Evolutionary conservation across 73 alveolate genomes (phyloP), one percentile per base, ranked within the genome.

Genomic region (Blepharisma japonicum): DNA sequence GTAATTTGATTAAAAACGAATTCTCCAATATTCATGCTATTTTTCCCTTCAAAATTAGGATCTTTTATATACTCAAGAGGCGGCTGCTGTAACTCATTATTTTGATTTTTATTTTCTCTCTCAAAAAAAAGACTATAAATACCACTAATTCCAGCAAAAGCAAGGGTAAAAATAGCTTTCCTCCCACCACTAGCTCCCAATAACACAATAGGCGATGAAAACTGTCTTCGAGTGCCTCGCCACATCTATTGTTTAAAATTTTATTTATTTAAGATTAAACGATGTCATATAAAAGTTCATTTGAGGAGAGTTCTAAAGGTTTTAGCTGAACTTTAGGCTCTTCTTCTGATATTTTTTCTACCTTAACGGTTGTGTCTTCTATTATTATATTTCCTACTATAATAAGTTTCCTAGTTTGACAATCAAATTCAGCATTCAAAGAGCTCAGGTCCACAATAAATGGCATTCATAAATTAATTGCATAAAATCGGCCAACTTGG

Each of bases 401-500:
- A 14, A 61, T 25, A n/a, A 61, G 47, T 61, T 61, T 61, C 23
- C 74, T 61, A 11, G 39, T 25, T 25, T 61, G 14, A 25, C 74
- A 61, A 25, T 61, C 74, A 77, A 79, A 83, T n/a, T 51, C 27
- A 39, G 87, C 85, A 49, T 66, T 78, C 8, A 61, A 39, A 5
- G 86, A 54, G 6, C 39, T 7, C 25, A 23, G 11, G 6, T 83
- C 81, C 2, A 83, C 56, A 25, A 77, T 56, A 0, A 80, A 66
- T 23, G 90, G 90, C 39, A 48, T 77, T 11, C 77, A 77, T 11
- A 83, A 47, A 25, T 66, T 55, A 6, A 83, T 42, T 45, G 55
- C 68, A 56, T 83, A 83, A 47, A 78, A 54, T 71, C 56, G 51
- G 9, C 90, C 90, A 6, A 76, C 85, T 5, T 53, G 25, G 71